phyloP scores from a whole-genome alignment of 2,329 filamentous ascomycete species.

The Ophiosphaerella korrae region DNA sequence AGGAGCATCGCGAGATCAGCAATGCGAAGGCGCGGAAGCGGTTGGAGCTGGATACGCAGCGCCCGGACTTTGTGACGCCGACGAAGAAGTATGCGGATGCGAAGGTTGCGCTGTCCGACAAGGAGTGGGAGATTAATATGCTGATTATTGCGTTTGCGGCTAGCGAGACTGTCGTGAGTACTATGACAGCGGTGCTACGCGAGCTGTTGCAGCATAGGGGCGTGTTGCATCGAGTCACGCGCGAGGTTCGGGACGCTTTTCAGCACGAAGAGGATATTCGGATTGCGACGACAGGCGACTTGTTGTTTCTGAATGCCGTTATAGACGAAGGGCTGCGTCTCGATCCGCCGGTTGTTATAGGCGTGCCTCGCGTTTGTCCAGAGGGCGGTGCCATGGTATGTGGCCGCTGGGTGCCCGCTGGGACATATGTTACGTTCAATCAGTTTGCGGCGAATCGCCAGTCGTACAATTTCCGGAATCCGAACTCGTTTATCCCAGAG shows the following conservation, averaged over 20 bases:
- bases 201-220: constrained; percentile 39
- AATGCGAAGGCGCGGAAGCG: constrained; percentile 28
- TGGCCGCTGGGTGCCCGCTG: constrained; percentile 27
- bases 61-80: constrained; percentile 37
- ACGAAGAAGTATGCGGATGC: constrained; percentile 28
- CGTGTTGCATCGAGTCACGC: constrained; percentile 26
- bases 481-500: constrained; percentile 43
- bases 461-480: constrained; percentile 31
- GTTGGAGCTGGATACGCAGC: constrained; percentile 18
- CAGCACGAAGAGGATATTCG: constrained; percentile 29
- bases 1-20: constrained; percentile 31
- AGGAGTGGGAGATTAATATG: constrained; percentile 49
- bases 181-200: constrained; percentile 43
- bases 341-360: constrained; percentile 23
- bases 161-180: constrained; percentile 51
- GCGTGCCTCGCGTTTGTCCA: constrained; percentile 28
- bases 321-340: constrained; percentile 48
- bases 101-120: constrained; percentile 19
- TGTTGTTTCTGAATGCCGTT: constrained; percentile 38
- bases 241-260: constrained; percentile 33
- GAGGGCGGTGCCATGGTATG: constrained; percentile 28
- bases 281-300: constrained; percentile 17
- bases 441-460: constrained; percentile 35
- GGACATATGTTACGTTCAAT: constrained; percentile 38
- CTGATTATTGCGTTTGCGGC: constrained; percentile 49